Conservation (phyloP, 2,329 filamentous ascomycete species). For the Teratosphaeriaceae sp. region DNA sequence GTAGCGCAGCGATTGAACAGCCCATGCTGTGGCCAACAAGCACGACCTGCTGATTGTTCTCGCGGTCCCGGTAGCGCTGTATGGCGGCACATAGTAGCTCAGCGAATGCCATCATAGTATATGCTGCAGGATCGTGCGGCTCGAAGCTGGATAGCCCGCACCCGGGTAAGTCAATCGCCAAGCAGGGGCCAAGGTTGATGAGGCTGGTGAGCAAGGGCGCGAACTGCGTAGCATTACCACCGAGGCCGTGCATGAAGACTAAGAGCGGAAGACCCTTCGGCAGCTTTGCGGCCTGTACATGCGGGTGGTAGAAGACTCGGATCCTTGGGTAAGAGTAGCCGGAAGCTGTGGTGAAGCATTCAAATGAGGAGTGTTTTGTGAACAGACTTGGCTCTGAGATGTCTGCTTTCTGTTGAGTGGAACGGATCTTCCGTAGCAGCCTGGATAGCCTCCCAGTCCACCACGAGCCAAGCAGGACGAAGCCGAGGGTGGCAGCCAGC, state of each 20-base stretch:
- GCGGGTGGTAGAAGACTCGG: constrained; percentile 75
- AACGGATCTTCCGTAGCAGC: neutral
- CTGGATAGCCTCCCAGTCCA: constrained; percentile 3
- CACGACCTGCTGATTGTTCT: constrained; percentile 61
- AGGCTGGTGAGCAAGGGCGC: constrained; percentile 73
- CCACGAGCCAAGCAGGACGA: constrained; percentile 3
- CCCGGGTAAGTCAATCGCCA: constrained; percentile 85
- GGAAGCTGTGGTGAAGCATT: constrained; percentile 64
- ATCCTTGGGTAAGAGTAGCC: constrained; percentile 65
- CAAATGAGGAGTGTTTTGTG: constrained; percentile 65
- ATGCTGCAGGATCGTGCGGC: constrained; percentile 67
- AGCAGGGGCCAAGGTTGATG: constrained; percentile 72
- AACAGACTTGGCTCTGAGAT: constrained; percentile 68
- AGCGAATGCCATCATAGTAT: constrained; percentile 66
- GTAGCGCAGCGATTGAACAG: constrained; percentile 65
- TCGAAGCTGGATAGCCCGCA: constrained; percentile 75
- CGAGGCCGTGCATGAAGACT: constrained; percentile 87
- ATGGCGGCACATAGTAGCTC: constrained; percentile 72
- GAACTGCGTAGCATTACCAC: constrained; percentile 89
- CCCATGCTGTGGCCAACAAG: constrained; percentile 89
- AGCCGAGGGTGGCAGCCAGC: neutral
- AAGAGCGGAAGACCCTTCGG: constrained; percentile 70
- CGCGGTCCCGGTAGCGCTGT: constrained; percentile 61
- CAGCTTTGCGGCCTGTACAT: constrained; percentile 75
- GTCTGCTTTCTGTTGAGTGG: constrained; percentile 30